Evolutionary conservation across 495 filamentous ascomycete genomes (phyloP).

Genomic region (Neurospora sp.): DNA sequence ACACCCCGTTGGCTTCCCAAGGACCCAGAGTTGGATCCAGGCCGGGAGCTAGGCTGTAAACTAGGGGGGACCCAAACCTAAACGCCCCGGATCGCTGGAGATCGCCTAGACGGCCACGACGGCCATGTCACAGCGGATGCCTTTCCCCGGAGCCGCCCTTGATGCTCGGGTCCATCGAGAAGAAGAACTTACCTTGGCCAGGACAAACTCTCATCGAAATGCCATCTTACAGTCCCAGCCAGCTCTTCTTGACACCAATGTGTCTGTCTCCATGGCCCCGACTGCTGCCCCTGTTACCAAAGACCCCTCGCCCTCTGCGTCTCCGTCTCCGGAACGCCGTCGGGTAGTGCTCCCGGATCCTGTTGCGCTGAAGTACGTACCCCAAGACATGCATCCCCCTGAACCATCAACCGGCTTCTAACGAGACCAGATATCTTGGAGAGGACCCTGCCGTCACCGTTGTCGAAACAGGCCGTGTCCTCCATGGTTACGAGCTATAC

Average conservation of each 20-base stretch:
- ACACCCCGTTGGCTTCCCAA: background rate
- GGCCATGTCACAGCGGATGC: constrained; percentile 19
- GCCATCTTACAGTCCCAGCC: constrained; percentile 1
- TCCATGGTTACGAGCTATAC: constrained; percentile 87
- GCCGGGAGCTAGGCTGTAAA: background rate
- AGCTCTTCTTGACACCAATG: constrained; percentile 3
- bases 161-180: constrained; percentile 24
- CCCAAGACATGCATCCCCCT: background rate
- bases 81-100: background rate
- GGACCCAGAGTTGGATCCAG: background rate
- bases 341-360: constrained; percentile 64
- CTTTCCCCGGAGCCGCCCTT: constrained; percentile 15
- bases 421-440: constrained; percentile 61
- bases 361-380: constrained; percentile 51
- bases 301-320: background rate
- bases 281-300: constrained; percentile 2
- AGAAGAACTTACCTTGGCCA: constrained; percentile 22
- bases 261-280: constrained; percentile 5
- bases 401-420: background rate
- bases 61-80: background rate
- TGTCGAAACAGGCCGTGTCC: constrained; percentile 53
- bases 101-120: background rate
- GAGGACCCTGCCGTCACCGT: constrained; percentile 72
- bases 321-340: constrained; percentile 21
- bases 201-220: constrained; percentile 12